Base-by-base conservation (phyloP, 2,329 filamentous ascomycete species). In the Claviceps lovelessii region DNA sequence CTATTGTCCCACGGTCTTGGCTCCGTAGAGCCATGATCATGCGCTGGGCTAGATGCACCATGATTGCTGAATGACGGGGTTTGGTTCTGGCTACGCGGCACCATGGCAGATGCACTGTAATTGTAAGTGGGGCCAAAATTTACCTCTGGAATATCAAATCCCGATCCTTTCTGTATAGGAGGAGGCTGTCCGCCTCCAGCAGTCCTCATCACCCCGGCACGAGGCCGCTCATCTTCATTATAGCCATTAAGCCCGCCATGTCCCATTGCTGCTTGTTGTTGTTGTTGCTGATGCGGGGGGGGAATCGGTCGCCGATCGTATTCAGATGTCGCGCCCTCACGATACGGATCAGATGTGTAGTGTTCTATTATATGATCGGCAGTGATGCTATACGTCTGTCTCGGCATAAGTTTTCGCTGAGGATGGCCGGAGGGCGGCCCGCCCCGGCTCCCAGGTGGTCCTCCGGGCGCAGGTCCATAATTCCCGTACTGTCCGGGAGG, bases 81-180 rank as follows among this genome's bases (percentile, higher is more conserved):
- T 57, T 69, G 64, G 0, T 63, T 63, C 57, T 69, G 71, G 55
- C 59, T 68, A 6, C 60, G 64, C 10, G 66, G 60, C 2, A 65
- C 58, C 41, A 8, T 19, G n/a, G 68, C 56, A 19, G 65, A 48
- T 13, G 69, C 71, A 39, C 65, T 70, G 55, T 89, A 85, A 57
- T 86, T 84, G 61, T 88, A 72, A 0, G 90, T 95, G 6, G 85
- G 88, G 0, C 91, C 91, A 69, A 96, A 96, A 67, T 96, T 84
- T 58, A 95, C 80, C 5, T 77, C 72, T 1, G 88, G 88, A 57
- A 95, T 82, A 55, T 81, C 76, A 29, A 79, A 74, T 15, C 72
- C 65, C 0, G 65, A 51, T 52, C 56, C 57, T 46, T 55, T 56
- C 45, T 58, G 61, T 33, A 54, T n/a, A n/a, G n/a, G 58, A 42